Evolutionary conservation across 495 filamentous ascomycete species (phyloP).

Genomic region (Margaritispora aquatica): DNA sequence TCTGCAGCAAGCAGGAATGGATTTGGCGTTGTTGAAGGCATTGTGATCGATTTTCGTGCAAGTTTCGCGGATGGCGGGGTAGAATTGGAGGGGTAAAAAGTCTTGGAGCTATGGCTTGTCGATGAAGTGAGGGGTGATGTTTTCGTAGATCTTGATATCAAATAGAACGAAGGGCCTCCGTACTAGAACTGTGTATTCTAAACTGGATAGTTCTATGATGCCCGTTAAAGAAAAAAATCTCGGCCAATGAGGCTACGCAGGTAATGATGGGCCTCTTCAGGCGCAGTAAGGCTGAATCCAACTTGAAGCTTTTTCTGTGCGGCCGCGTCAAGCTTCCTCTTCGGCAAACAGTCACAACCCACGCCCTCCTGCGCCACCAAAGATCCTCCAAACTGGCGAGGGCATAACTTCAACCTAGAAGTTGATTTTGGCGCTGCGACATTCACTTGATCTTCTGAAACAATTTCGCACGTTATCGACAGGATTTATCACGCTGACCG

Average conservation of each 20-base stretch:
- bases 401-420: background rate
- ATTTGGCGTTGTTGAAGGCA: constrained; percentile 40
- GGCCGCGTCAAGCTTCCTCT: background rate
- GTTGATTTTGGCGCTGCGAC: background rate
- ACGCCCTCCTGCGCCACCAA: background rate
- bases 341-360: background rate
- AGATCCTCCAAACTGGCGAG: background rate
- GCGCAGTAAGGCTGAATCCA: background rate
- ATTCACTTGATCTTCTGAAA: background rate
- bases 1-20: constrained; percentile 75
- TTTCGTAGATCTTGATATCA: background rate
- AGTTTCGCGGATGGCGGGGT: background rate
- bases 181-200: too few relatives aligned
- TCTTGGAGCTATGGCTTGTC: background rate
- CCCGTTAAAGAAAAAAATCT: background rate
- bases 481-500: background rate
- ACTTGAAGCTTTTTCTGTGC: background rate
- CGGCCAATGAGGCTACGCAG: background rate
- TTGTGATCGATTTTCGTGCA: background rate
- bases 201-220: background rate
- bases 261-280: too few relatives aligned
- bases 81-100: background rate
- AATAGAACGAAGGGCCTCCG: too few relatives aligned
- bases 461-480: background rate
- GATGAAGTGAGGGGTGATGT: background rate